A percentile compares a stretch with the other conserved stretches of the same genome.
Evolutionary conservation across 306 rosid species (phyloP).

Genomic region (Fagus crenata): DNA sequence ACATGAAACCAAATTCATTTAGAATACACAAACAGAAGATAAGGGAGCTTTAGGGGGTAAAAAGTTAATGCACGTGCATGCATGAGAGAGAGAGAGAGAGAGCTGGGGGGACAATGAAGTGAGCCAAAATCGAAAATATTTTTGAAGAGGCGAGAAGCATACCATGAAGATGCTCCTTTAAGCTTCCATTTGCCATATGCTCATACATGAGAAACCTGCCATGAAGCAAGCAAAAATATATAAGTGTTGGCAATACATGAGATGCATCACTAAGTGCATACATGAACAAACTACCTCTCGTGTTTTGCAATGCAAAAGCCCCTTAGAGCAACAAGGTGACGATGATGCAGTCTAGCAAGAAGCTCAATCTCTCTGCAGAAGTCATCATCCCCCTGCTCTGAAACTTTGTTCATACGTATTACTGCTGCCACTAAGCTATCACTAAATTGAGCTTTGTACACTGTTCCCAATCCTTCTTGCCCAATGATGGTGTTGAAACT

Average conservation of each 20-base stretch:
- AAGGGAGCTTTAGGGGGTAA: conserved; percentile 2
- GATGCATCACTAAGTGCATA: conserved; percentile 30
- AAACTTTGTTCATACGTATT: conserved; percentile 77
- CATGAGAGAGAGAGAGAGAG: conserved; percentile 1
- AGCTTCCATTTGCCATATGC: conserved; percentile 97
- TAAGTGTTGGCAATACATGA: conserved; percentile 24
- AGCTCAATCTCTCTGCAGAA: conserved; percentile 90
- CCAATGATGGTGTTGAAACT: conserved; percentile 75
- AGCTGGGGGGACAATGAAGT: background rate
- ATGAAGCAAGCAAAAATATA: conserved; percentile 36
- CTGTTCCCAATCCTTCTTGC: conserved; percentile 96
- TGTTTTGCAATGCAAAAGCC: conserved; percentile 78
- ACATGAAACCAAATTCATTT: too few relatives aligned
- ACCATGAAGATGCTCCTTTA: conserved; percentile 98
- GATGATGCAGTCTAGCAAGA: conserved; percentile 92
- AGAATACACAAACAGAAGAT: conserved; percentile 14
- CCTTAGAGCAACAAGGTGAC: conserved; percentile 88
- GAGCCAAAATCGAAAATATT: too few relatives aligned
- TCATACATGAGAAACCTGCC: conserved; percentile 93
- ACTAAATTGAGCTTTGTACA: conserved; percentile 77
- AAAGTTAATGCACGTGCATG: background rate
- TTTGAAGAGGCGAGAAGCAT: conserved; percentile 42
- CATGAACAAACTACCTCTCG: conserved; percentile 61
- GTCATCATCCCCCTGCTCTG: conserved; percentile 88
- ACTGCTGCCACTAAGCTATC: conserved; percentile 78